These are phyloP conservation scores for Xylaria acuta DNA, from an alignment of 495 filamentous ascomycete genomes.

Conservation along the genomic window DNA sequence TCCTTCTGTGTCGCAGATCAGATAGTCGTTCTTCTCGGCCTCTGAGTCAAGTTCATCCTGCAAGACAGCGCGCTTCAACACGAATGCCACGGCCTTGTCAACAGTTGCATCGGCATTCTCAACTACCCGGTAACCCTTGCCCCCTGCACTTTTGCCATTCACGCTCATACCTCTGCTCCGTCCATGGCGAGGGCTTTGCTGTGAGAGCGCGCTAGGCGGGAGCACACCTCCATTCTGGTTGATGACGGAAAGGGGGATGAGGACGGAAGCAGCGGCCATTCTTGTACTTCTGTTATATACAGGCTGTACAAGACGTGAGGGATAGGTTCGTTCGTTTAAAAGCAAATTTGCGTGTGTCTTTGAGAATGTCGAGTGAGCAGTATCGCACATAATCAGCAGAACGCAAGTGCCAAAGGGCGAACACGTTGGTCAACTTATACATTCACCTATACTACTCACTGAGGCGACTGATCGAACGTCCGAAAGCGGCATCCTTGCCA, in stretches of 20 bases:
- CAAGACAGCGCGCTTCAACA: constrained; percentile 49
- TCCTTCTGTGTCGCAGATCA: constrained; percentile 49
- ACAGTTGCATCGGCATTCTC: constrained; percentile 50
- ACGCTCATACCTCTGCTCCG: constrained; percentile 51
- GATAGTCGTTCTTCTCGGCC: constrained; percentile 43
- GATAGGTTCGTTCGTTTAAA: not conserved
- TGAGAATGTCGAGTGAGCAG: not conserved
- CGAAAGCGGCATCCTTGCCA: constrained; percentile 23
- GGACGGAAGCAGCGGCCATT: constrained; percentile 45
- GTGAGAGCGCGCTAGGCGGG: constrained; percentile 49
- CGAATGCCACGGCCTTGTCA: constrained; percentile 51
- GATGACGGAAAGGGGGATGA: constrained; percentile 42
- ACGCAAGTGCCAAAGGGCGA: not conserved
- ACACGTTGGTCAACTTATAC: constrained; percentile 20
- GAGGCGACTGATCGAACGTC: constrained; percentile 10
- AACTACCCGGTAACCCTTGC: constrained; percentile 49
- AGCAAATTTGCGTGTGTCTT: constrained; percentile 2
- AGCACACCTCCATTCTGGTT: constrained; percentile 49
- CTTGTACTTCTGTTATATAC: constrained; percentile 20
- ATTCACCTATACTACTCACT: constrained; percentile 4
- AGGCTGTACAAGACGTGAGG: not conserved
- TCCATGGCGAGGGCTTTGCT: constrained; percentile 51
- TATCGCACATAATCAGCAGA: constrained; percentile 5
- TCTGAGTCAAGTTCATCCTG: constrained; percentile 45
- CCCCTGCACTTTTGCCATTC: constrained; percentile 44